These are phyloP conservation scores for Trichoderma atroviride DNA, from an alignment of 2,329 filamentous ascomycete species.

Conservation along the genomic window DNA sequence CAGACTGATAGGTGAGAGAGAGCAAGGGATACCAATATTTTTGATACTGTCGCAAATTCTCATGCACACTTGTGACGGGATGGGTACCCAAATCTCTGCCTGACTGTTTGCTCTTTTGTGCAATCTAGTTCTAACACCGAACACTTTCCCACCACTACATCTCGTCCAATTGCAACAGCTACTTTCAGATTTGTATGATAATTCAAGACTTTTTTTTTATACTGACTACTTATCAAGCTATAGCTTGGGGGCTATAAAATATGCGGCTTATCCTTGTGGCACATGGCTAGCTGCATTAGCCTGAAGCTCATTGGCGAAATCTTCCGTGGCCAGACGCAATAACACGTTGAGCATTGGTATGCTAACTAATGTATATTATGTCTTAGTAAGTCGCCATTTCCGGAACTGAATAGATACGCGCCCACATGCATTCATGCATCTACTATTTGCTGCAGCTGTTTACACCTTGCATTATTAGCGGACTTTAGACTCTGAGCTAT, in stretches of 20 bases:
- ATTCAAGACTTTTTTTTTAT: too few relatives aligned
- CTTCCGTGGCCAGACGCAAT: too few relatives aligned
- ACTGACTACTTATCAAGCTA: too few relatives aligned
- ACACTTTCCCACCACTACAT: too few relatives aligned
- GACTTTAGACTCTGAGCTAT: neutral
- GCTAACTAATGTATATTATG: neutral
- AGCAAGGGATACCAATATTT: slow-evolving; percentile 21
- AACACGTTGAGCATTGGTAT: neutral
- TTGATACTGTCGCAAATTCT: slow-evolving; percentile 23
- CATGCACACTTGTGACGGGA: too few relatives aligned
- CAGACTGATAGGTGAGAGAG: neutral
- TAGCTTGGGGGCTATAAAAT: neutral
- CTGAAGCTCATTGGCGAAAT: neutral
- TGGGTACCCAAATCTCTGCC: too few relatives aligned
- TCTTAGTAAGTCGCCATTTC: neutral
- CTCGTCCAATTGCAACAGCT: too few relatives aligned
- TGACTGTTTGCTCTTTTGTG: too few relatives aligned
- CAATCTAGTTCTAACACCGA: too few relatives aligned
- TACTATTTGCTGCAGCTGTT: neutral
- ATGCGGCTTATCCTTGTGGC: neutral
- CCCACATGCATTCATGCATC: neutral
- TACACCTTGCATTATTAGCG: neutral
- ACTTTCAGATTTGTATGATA: too few relatives aligned
- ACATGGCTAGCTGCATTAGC: neutral
- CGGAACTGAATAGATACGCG: neutral